Conservation (phyloP, 106 monocot species). For the Vanilla planifolia region DNA sequence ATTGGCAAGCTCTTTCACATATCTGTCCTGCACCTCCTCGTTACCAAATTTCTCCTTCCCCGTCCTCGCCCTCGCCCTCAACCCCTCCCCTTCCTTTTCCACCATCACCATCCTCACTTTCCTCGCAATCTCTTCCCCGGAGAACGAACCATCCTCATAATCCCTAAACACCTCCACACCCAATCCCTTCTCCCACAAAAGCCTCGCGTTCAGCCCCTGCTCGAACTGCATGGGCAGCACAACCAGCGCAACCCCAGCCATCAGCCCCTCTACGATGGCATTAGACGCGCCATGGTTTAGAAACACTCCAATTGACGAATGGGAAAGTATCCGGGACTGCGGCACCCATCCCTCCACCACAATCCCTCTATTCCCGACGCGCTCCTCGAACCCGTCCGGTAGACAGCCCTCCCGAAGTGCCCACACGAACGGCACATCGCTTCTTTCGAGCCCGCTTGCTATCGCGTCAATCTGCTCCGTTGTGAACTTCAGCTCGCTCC, state of each 20-base stretch:
- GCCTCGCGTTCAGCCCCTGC: conserved; percentile 11
- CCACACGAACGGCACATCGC: conserved; percentile 14
- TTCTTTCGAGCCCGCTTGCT: conserved; percentile 12
- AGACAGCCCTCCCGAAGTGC: conserved; percentile 7
- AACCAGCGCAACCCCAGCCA: not conserved
- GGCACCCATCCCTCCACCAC: conserved; percentile 10
- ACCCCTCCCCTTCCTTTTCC: conserved; percentile 6
- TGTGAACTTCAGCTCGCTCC: conserved; percentile 9
- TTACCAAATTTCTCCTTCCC: not conserved
- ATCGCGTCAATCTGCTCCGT: conserved; percentile 9
- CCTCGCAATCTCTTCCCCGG: conserved; percentile 4
- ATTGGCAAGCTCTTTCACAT: too few species aligned
- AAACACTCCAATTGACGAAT: conserved; percentile 17
- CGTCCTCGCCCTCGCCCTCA: conserved; percentile 3
- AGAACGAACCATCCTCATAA: not conserved
- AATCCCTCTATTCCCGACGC: not conserved
- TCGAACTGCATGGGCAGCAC: conserved; percentile 3
- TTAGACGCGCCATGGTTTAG: conserved; percentile 24
- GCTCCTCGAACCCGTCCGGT: conserved; percentile 5
- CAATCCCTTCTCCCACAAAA: not conserved
- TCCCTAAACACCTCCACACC: not conserved
- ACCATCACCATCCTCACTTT: conserved; percentile 8
- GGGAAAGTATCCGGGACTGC: conserved; percentile 9
- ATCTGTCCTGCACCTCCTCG: conserved; percentile 2
- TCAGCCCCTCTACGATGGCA: conserved; percentile 14